Percentiles rank a stretch among this genome's conserved stretches.
phyloP scores from a whole-genome alignment of 2,329 filamentous ascomycete genomes.

The Didymella pomorum region DNA sequence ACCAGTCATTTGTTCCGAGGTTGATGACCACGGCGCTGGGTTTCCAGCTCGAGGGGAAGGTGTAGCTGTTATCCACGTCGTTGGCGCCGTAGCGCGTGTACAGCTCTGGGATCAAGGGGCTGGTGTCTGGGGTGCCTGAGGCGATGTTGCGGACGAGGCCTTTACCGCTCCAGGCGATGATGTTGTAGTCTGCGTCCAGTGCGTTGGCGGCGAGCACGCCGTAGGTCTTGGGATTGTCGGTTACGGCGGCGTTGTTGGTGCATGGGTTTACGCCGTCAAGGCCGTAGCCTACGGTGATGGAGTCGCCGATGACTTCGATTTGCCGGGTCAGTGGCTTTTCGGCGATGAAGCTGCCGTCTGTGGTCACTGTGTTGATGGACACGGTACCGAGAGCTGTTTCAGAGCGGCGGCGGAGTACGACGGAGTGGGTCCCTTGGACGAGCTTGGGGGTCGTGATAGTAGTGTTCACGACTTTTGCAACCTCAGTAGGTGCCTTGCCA shows the following conservation, averaged over 20 bases:
- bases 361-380: slow-evolving; percentile 38
- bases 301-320: slow-evolving; percentile 58
- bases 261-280: slow-evolving; percentile 54
- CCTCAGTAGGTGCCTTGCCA: slow-evolving; percentile 27
- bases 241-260: slow-evolving; percentile 50
- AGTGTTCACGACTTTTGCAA: slow-evolving; percentile 41
- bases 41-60: slow-evolving; percentile 45
- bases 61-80: slow-evolving; percentile 51
- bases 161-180: slow-evolving; percentile 58
- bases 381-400: slow-evolving; percentile 49
- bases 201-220: slow-evolving; percentile 54
- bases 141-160: slow-evolving; percentile 54
- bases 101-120: slow-evolving; percentile 52
- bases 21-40: slow-evolving; percentile 55
- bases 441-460: slow-evolving; percentile 46
- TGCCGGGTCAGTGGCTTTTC: slow-evolving; percentile 40
- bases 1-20: slow-evolving; percentile 57
- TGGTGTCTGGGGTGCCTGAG: slow-evolving; percentile 34
- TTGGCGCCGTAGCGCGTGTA: slow-evolving; percentile 56
- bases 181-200: slow-evolving; percentile 54
- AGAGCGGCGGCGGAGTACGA: slow-evolving; percentile 52
- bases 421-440: slow-evolving; percentile 46
- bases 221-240: slow-evolving; percentile 55
- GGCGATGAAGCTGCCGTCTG: slow-evolving; percentile 38
- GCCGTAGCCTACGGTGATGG: slow-evolving; percentile 57